Percentiles rank a stretch among this genome's conserved stretches.
These are phyloP conservation scores for Conringia planisiliqua DNA, from an alignment of 345 rosid species.

Conservation along the genomic window DNA sequence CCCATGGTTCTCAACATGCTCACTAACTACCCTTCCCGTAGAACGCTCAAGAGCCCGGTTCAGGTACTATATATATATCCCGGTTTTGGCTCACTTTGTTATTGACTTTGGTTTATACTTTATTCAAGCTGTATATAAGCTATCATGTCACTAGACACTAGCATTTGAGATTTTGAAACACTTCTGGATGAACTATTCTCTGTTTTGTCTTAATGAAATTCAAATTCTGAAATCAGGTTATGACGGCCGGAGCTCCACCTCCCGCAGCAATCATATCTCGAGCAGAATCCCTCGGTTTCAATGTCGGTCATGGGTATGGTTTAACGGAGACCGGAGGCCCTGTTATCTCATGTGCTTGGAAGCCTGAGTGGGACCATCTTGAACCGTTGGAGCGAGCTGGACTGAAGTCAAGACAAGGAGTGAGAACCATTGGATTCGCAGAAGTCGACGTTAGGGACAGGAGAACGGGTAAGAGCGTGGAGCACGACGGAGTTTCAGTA, in stretches of 20 bases:
- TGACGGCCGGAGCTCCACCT: conserved; percentile 64
- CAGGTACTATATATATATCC: conserved; percentile 9
- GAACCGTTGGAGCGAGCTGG: conserved; percentile 38
- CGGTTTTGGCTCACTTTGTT: background rate
- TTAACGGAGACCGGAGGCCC: conserved; percentile 61
- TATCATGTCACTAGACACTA: background rate
- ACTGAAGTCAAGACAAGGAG: conserved; percentile 59
- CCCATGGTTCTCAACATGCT: conserved; percentile 66
- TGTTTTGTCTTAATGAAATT: background rate
- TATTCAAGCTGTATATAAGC: background rate
- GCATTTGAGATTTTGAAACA: background rate
- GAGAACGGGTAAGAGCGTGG: conserved; percentile 41
- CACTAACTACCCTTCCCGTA: conserved; percentile 32
- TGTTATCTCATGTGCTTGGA: conserved; percentile 54
- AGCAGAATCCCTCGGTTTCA: conserved; percentile 50
- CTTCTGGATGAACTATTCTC: background rate
- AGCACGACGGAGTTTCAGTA: conserved; percentile 42
- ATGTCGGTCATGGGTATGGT: conserved; percentile 56
- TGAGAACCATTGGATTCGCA: conserved; percentile 35
- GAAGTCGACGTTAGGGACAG: conserved; percentile 48
- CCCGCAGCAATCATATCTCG: conserved; percentile 40
- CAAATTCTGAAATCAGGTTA: conserved; percentile 19
- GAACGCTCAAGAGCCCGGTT: conserved; percentile 39
- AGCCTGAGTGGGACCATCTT: conserved; percentile 47
- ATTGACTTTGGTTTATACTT: background rate